These are phyloP conservation scores for Lactarius psammicola DNA, from an alignment of 768 basidiomycete species.

Conservation along the genomic window DNA sequence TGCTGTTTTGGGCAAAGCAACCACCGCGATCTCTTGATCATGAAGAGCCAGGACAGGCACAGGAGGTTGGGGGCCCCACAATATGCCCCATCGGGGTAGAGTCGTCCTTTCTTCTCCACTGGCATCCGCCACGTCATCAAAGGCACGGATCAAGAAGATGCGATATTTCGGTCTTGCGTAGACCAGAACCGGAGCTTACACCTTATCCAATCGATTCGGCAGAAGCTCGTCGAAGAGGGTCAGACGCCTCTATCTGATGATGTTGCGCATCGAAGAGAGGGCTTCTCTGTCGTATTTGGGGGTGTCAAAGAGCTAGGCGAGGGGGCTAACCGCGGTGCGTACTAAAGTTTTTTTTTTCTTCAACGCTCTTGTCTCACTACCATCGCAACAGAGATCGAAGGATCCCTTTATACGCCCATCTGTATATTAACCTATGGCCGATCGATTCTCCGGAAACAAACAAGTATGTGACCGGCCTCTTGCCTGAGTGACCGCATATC, in stretches of 20 bases:
- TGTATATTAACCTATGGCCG: not conserved
- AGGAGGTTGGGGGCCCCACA: slow-evolving; percentile 15
- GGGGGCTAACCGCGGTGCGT: slow-evolving; percentile 71
- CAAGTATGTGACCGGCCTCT: not conserved
- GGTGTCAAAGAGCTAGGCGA: slow-evolving; percentile 71
- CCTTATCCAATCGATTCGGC: slow-evolving; percentile 66
- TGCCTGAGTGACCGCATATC: not conserved
- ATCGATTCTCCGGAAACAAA: not conserved
- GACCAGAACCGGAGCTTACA: slow-evolving; percentile 65
- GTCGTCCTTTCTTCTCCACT: slow-evolving; percentile 1
- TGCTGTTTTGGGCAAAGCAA: slow-evolving; percentile 2
- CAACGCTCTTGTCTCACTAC: not conserved
- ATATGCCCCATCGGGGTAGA: not conserved
- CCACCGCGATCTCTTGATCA: not conserved
- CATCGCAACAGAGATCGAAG: not conserved
- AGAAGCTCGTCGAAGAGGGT: slow-evolving; percentile 52
- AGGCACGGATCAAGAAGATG: not conserved
- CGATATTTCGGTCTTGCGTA: slow-evolving; percentile 43
- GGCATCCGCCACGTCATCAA: slow-evolving; percentile 20
- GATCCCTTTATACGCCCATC: not conserved
- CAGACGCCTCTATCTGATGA: slow-evolving; percentile 56
- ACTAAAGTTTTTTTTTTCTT: not conserved
- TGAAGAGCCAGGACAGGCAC: not conserved
- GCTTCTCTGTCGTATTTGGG: slow-evolving; percentile 45
- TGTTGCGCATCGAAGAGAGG: slow-evolving; percentile 48